phyloP scores from a whole-genome alignment of 2,329 filamentous ascomycete species.

The Cercospora berteroae region DNA sequence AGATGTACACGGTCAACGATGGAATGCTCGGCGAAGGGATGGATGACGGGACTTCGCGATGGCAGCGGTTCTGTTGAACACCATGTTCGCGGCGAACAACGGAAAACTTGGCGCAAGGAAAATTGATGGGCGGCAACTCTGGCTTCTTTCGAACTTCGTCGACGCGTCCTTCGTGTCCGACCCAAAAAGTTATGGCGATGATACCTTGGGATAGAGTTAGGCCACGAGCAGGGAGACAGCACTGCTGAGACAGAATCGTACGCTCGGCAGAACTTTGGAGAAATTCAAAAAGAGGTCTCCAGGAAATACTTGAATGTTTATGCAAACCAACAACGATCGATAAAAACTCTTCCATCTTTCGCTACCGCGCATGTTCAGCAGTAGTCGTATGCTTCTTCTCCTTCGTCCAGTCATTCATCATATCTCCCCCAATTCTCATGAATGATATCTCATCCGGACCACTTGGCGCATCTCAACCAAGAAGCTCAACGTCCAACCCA shows the following conservation, averaged over 20 bases:
- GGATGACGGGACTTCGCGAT: background rate
- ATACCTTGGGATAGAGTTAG: background rate
- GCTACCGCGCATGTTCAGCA: slow-evolving; percentile 21
- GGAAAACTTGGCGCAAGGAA: background rate
- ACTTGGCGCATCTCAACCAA: slow-evolving; percentile 50
- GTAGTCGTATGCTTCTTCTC: slow-evolving; percentile 5
- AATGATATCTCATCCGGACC: background rate
- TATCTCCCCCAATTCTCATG: background rate
- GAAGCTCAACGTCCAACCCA: slow-evolving; percentile 88
- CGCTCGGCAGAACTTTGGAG: background rate
- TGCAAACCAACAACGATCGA: background rate
- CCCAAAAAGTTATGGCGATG: background rate
- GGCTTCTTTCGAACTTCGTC: background rate
- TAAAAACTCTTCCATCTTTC: background rate
- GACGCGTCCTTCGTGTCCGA: background rate
- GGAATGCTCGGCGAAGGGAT: background rate
- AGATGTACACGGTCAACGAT: background rate
- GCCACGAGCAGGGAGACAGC: background rate
- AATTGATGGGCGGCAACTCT: background rate
- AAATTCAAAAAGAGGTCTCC: background rate
- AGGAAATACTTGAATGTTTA: background rate
- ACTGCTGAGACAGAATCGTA: background rate
- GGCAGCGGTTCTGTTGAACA: background rate
- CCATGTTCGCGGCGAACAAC: background rate
- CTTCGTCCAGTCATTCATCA: background rate